These are phyloP conservation scores for Apophysomyces ossiformis DNA, from an alignment of 371 early-diverging fungal genomes.

Conservation along the genomic window DNA sequence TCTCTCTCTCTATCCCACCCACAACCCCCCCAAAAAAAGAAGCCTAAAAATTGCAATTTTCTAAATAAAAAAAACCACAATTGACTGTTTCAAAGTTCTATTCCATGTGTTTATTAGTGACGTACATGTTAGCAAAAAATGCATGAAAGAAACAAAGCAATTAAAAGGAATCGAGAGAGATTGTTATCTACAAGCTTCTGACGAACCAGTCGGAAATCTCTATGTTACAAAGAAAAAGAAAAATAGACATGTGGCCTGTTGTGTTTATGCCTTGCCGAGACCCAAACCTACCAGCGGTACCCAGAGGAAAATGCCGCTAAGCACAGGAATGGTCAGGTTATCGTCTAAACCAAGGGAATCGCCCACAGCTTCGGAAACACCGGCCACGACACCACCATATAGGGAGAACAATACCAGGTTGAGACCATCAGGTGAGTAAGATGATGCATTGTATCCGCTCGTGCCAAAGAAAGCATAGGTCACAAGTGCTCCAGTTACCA, in stretches of 20 bases:
- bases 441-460: conserved; percentile 23
- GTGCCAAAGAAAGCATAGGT: conserved; percentile 45
- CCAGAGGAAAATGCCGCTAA: conserved; percentile 49
- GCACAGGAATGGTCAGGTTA: conserved; percentile 52
- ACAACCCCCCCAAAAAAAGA: background rate
- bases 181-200: conserved; percentile 14
- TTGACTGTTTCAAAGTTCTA: no score
- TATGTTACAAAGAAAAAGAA: conserved; percentile 13
- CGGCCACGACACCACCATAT: conserved; percentile 55
- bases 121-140: no score
- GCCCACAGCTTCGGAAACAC: conserved; percentile 48
- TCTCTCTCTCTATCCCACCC: no score
- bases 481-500: conserved; percentile 42
- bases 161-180: background rate
- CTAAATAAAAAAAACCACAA: no score
- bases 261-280: background rate
- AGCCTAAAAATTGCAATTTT: background rate
- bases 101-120: no score
- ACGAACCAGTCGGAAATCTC: conserved; percentile 2
- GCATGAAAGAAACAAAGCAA: conserved; percentile 11
- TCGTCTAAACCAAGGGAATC: conserved; percentile 46
- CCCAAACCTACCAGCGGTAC: conserved; percentile 31
- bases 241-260: background rate
- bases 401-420: conserved; percentile 27
- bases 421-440: conserved; percentile 14